Base-by-base conservation (phyloP, 2,329 filamentous ascomycete species). In the Aureobasidium melanogenum region DNA sequence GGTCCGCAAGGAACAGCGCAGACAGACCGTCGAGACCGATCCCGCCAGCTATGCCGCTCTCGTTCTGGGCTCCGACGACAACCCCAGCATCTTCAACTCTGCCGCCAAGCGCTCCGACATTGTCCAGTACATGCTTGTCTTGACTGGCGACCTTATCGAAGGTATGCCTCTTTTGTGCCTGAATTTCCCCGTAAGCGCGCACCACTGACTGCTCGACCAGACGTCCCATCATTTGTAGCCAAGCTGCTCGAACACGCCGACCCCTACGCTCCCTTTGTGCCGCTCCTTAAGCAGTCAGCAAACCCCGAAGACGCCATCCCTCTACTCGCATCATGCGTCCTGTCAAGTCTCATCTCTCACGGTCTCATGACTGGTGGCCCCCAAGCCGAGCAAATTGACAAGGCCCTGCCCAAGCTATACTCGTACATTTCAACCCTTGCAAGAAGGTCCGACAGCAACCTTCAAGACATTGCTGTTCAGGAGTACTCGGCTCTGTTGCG, bases 381-480 rank as follows among this genome's bases (percentile, higher is more conserved):
- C 68, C 76, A 78, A 12, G 77, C 78, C 2, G 64, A 76, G 4
- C 83, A 89, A 60, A 88, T 91, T 60, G 80, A 87, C 58, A 82
- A 89, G 67, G 89, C 91, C 22, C 83, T 97, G 47, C 88, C 91
- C 19, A 81, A 90, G 69, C 82, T 97, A 54, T 89, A 94, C 75
- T 87, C 84, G 70, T 97, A 97, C 75, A 84, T 97, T 32, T 89
- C 91, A 8, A 85, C 86, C 58, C 80, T 97, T 61, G 86, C 89
- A 62, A 91, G 91, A 79, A 91, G 87, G 71, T 83, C 88, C 62
- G 94, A 99, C 75, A 88, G 89, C 60, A 91, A 91, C 41, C 82
- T 96, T 61, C 94, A 99, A 75, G 94, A 99, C 71, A 96, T 97
- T 71, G 93, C 91, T 28, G 91, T 97, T 14, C 89, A 94, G 70